Percentiles rank a stretch among this genome's conserved stretches.
Conservation (phyloP, 163 green algal species). For the Chloromonas sp. region DNA sequence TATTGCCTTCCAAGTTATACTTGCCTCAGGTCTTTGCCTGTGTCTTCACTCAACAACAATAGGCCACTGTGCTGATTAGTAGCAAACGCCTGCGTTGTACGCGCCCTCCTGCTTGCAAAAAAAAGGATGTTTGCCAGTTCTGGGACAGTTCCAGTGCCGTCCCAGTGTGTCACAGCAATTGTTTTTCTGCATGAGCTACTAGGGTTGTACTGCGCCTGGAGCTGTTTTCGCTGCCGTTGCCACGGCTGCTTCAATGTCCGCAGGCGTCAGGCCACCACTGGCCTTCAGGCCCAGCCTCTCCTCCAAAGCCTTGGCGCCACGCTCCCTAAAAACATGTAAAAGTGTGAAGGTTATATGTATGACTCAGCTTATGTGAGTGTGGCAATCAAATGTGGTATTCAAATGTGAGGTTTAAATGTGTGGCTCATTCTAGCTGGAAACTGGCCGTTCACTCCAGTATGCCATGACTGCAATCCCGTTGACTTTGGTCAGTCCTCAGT, state of each 20-base stretch:
- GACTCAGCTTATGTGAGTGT: background rate
- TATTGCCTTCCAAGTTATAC: too few relatives aligned
- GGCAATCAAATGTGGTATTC: background rate
- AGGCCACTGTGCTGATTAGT: too few relatives aligned
- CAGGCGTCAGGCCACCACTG: too few relatives aligned
- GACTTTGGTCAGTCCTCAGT: background rate
- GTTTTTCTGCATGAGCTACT: too few relatives aligned
- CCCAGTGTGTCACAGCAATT: too few relatives aligned
- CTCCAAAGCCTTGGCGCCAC: slow-evolving; percentile 1
- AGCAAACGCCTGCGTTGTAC: too few relatives aligned
- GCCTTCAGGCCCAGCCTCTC: background rate
- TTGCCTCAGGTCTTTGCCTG: too few relatives aligned
- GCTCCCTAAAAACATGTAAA: background rate
- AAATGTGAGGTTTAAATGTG: background rate
- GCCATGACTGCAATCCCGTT: background rate
- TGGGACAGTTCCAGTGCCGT: too few relatives aligned
- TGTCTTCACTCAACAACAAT: too few relatives aligned
- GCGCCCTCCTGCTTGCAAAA: too few relatives aligned
- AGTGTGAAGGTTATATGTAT: background rate
- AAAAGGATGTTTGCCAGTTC: too few relatives aligned
- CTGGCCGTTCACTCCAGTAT: background rate
- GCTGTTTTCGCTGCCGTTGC: background rate
- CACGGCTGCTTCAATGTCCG: background rate
- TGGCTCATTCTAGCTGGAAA: background rate
- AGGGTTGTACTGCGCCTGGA: too few relatives aligned